phyloP scores from a whole-genome alignment of 768 basidiomycete genomes.

The Phaeotremella fagi region DNA sequence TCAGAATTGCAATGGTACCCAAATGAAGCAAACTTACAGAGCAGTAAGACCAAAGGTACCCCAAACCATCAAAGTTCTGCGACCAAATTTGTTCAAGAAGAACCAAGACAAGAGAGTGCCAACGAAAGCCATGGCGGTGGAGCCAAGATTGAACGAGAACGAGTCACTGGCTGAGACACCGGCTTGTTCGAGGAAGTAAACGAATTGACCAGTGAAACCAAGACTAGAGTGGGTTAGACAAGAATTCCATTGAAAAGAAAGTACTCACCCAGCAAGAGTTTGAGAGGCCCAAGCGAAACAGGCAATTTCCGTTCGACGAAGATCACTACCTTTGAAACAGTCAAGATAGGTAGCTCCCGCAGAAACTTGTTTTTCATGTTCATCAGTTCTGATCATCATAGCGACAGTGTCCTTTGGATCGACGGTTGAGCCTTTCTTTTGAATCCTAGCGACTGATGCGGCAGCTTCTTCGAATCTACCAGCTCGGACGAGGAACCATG shows the following conservation, averaged over 20 bases:
- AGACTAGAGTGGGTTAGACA: neutral
- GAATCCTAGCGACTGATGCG: neutral
- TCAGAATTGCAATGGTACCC: neutral
- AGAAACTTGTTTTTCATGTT: conserved; percentile 10
- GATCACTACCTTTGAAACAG: conserved; percentile 27
- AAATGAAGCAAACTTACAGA: no score
- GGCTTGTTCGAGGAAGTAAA: conserved; percentile 26
- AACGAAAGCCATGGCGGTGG: conserved; percentile 14
- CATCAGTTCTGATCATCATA: conserved; percentile 18
- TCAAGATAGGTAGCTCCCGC: conserved; percentile 11
- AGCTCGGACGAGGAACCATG: conserved; percentile 46
- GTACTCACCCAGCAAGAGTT: conserved; percentile 21
- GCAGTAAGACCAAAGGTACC: no score
- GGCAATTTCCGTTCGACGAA: conserved; percentile 31
- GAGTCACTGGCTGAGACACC: conserved; percentile 12
- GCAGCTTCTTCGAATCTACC: conserved; percentile 25
- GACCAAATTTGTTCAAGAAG: conserved; percentile 4
- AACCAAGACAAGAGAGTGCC: conserved; percentile 18
- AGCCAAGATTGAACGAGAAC: conserved; percentile 15
- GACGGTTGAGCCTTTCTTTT: neutral
- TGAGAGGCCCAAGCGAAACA: conserved; percentile 29
- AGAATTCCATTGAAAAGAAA: neutral
- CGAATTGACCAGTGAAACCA: neutral
- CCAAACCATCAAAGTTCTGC: neutral
- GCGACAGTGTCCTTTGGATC: neutral